Evolutionary conservation across 306 rosid species (phyloP).

Genomic region (Quercus bicolor): DNA sequence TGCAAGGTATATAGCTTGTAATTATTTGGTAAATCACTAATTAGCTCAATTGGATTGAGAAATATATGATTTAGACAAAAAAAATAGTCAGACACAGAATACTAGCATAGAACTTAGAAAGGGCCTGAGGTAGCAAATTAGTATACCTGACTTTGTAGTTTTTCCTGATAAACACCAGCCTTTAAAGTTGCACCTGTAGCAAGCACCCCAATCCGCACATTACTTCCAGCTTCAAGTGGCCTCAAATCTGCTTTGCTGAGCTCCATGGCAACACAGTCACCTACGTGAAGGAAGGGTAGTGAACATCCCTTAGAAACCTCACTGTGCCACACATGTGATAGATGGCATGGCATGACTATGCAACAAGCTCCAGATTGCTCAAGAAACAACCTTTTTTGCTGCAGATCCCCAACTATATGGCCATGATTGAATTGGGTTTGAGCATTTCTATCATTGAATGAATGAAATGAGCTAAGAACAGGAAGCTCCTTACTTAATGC

Average conservation of each 20-base stretch:
- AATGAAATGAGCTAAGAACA: constrained; percentile 18
- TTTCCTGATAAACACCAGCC: constrained; percentile 45
- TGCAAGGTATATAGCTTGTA: background rate
- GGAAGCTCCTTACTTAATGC: constrained; percentile 44
- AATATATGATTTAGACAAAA: background rate
- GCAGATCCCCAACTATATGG: constrained; percentile 42
- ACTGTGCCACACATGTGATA: constrained; percentile 54
- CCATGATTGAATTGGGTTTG: constrained; percentile 28
- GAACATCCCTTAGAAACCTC: constrained; percentile 51
- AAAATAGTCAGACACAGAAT: background rate
- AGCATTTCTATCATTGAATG: constrained; percentile 22
- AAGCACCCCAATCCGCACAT: constrained; percentile 53
- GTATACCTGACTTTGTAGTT: constrained; percentile 54
- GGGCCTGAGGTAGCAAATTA: background rate
- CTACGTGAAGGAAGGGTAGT: constrained; percentile 58
- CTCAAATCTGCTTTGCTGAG: constrained; percentile 54
- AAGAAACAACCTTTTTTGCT: constrained; percentile 38
- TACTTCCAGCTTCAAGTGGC: constrained; percentile 46
- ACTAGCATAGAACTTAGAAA: background rate
- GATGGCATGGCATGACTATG: constrained; percentile 71
- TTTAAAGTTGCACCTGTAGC: constrained; percentile 35
- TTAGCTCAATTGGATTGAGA: background rate
- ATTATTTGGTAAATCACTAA: background rate
- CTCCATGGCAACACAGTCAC: constrained; percentile 65
- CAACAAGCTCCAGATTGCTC: constrained; percentile 57